Evolutionary conservation across 1,284 basidiomycete genomes (phyloP).

Genomic region (Heterobasidion parviporum): DNA sequence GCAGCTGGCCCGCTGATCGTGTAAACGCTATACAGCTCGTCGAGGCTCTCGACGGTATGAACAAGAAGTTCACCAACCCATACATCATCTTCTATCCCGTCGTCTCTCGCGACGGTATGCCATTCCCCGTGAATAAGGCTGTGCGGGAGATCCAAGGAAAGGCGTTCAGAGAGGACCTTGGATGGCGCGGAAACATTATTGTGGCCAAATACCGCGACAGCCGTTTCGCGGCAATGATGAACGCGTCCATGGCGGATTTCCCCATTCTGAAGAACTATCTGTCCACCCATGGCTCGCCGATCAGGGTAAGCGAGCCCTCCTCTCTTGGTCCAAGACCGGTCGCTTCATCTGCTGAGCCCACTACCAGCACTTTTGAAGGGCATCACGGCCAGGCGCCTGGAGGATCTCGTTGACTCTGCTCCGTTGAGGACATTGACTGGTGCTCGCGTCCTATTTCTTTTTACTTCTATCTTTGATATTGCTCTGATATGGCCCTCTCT

Average conservation of each 20-base stretch:
- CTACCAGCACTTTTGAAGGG: slow-evolving; percentile 2
- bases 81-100: slow-evolving; percentile 74
- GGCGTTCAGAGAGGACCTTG: slow-evolving; percentile 46
- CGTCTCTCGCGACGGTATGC: slow-evolving; percentile 66
- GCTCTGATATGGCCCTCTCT: not conserved
- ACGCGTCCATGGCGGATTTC: slow-evolving; percentile 74
- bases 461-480: not conserved
- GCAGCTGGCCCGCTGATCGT: not conserved
- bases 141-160: slow-evolving; percentile 64
- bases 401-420: not conserved
- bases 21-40: slow-evolving; percentile 38
- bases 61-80: slow-evolving; percentile 62
- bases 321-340: slow-evolving; percentile 12
- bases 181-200: slow-evolving; percentile 74
- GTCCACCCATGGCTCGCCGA: slow-evolving; percentile 49
- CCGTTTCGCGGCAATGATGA: slow-evolving; percentile 59
- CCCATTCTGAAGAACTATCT: slow-evolving; percentile 73
- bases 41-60: slow-evolving; percentile 71
- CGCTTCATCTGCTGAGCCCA: slow-evolving; percentile 12
- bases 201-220: slow-evolving; percentile 66
- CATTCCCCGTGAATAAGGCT: slow-evolving; percentile 69
- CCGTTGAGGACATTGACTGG: not conserved
- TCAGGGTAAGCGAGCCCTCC: slow-evolving; percentile 22
- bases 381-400: not conserved
- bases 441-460: not conserved